Evolutionary conservation across 495 filamentous ascomycete genomes (phyloP), one percentile per base, ranked within the genome.

Genomic region (Achaetomiella virescens): DNA sequence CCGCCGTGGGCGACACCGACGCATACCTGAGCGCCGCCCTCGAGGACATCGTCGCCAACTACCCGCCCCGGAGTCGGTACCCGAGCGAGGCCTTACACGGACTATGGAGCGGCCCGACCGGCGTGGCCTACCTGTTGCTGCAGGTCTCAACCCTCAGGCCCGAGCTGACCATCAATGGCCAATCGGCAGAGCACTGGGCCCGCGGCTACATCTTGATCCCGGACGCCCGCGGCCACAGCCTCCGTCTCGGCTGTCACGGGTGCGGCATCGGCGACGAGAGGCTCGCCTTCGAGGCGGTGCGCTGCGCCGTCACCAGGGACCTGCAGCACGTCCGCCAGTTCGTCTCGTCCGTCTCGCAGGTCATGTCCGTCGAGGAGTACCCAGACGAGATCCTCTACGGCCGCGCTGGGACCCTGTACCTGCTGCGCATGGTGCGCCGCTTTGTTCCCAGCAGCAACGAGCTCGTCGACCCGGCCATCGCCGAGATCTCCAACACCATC

Each of bases 211-310:
- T 82, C 37, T 38, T 18, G 8, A 27, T 9, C 3, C 64, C 70
- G 3, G 70, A 74, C 0, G 75, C 69, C 25, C 58, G 75, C 12
- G 68, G 75, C 21, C 70, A 75, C 54, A 52, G 59, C 48, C 58
- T 60, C 1, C 38, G 62, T 5, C 61, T 70, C 3, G 63, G 64
- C 0, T 63, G 59, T 0, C 59, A 61, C 17, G 65, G 67, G 10
- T 85, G 82, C 66, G 83, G 84, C 6, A 64, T 84, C 33, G 69
- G 59, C 48, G 74, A 81, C 56, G 83, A 86, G 61, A 74, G 75
- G 24, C 71, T 86, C 10, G 72, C 78, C 4, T 69, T 72, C 42
- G 68, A 78, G 12, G 76, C 83, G 14, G 68, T 87, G 29, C 66
- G 67, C 14, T 78, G 80, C 11, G 69, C 74, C 29, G 62, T 78